Evolutionary conservation across 2,329 filamentous ascomycete genomes (phyloP).

Genomic region (Aspergillus flavus): DNA sequence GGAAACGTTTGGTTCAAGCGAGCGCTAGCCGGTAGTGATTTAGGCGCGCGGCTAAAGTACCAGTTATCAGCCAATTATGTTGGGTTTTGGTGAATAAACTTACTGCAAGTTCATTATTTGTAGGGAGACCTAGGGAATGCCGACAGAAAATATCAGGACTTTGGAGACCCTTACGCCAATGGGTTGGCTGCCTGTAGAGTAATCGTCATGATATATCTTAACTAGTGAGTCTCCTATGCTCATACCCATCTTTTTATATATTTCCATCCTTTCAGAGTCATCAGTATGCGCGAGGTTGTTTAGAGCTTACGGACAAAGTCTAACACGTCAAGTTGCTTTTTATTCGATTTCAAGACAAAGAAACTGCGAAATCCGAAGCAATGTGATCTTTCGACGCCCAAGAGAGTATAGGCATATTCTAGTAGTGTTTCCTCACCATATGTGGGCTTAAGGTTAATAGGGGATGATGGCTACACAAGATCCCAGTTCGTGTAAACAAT

Average conservation of each 20-base stretch:
- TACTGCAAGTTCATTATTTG: not conserved
- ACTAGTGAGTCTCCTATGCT: not conserved
- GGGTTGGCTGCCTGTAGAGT: no score
- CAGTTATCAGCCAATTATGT: constrained; percentile 1
- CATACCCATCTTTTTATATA: not conserved
- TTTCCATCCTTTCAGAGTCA: not conserved
- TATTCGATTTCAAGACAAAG: not conserved
- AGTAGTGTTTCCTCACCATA: no score
- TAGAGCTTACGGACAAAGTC: not conserved
- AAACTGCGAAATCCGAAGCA: not conserved
- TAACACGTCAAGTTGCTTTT: not conserved
- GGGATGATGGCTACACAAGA: not conserved
- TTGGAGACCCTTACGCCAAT: not conserved
- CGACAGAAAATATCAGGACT: not conserved
- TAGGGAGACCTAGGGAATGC: not conserved
- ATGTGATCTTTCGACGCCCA: not conserved
- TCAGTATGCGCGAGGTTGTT: no score
- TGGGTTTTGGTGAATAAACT: not conserved
- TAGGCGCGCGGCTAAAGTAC: constrained; percentile 27
- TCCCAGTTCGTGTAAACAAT: not conserved
- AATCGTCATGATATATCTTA: not conserved
- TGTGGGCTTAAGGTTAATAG: not conserved
- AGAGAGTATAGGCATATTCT: no score
- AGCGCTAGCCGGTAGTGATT: constrained; percentile 23
- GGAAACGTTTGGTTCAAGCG: constrained; percentile 20